Percentiles rank a stretch among this genome's conserved stretches.
Conservation (phyloP, 2,329 filamentous ascomycete genomes). For the Aquanectria penicillioides region DNA sequence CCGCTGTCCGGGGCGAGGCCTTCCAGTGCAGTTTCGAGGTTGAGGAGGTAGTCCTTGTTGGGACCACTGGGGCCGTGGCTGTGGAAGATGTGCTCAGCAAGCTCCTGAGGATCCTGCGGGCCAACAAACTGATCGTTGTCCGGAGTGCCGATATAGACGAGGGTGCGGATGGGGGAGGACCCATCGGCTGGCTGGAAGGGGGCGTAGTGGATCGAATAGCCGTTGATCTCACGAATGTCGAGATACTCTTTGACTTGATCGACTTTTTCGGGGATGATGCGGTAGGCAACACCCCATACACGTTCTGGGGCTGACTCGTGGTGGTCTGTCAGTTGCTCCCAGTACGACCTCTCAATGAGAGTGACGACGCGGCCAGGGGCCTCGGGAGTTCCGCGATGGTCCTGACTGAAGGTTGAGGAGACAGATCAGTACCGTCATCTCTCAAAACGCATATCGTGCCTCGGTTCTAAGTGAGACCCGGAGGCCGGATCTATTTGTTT, state of each 20-base stretch:
- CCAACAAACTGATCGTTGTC: conserved; percentile 93
- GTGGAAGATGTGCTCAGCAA: conserved; percentile 83
- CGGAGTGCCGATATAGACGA: conserved; percentile 95
- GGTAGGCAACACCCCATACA: conserved; percentile 95
- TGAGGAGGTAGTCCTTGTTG: conserved; percentile 89
- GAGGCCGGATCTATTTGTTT: background rate
- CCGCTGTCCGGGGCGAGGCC: conserved; percentile 79
- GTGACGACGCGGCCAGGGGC: conserved; percentile 93
- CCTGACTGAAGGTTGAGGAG: conserved; percentile 69
- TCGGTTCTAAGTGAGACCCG: background rate
- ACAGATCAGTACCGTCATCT: conserved; percentile 10
- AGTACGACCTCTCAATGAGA: conserved; percentile 85
- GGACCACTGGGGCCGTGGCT: conserved; percentile 86
- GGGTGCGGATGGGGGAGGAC: conserved; percentile 57
- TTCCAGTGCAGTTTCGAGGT: conserved; percentile 79
- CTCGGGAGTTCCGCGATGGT: conserved; percentile 91
- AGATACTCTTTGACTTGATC: conserved; percentile 88
- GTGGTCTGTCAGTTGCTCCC: conserved; percentile 79
- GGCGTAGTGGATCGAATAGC: conserved; percentile 93
- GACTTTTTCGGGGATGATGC: conserved; percentile 77
- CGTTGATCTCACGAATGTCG: conserved; percentile 96
- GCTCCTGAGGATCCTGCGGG: conserved; percentile 78
- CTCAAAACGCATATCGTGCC: background rate
- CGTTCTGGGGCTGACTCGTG: conserved; percentile 68
- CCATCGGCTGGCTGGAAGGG: conserved; percentile 72